Evolutionary conservation across 371 early-diverging fungal species (phyloP).

Genomic region (Funneliformis caledonium): DNA sequence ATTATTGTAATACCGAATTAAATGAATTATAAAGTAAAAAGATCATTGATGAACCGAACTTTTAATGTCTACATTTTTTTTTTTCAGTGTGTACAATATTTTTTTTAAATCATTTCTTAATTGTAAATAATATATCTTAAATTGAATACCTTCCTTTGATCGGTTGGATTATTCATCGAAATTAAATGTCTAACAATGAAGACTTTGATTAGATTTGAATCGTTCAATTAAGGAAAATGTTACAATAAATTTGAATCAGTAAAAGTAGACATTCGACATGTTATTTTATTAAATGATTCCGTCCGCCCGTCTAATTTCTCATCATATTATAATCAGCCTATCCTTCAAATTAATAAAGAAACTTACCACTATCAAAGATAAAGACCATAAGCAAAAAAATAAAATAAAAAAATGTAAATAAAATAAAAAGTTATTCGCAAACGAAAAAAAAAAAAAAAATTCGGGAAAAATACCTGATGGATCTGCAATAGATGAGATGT

Average conservation of each 20-base stretch:
- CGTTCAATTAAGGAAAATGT: neutral
- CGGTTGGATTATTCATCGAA: neutral
- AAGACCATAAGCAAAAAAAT: too few relatives aligned
- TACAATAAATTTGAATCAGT: neutral
- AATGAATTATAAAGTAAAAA: neutral
- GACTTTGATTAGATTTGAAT: neutral
- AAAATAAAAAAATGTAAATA: too few relatives aligned
- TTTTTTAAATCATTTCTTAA: neutral
- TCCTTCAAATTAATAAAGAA: too few relatives aligned
- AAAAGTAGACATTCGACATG: neutral
- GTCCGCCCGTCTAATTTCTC: constrained; percentile 1
- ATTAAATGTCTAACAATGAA: neutral
- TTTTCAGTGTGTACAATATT: neutral
- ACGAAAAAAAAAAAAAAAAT: too few relatives aligned
- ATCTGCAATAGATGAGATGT: too few relatives aligned
- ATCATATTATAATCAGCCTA: neutral
- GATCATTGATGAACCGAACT: constrained; percentile 3
- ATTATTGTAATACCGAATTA: too few relatives aligned
- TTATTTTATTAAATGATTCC: neutral
- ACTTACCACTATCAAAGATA: too few relatives aligned
- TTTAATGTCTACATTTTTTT: neutral
- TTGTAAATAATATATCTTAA: neutral
- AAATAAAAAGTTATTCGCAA: too few relatives aligned
- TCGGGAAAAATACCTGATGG: too few relatives aligned
- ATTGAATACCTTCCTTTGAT: neutral